Conservation (phyloP, 2,329 filamentous ascomycete genomes). For the Periconia digitata region DNA sequence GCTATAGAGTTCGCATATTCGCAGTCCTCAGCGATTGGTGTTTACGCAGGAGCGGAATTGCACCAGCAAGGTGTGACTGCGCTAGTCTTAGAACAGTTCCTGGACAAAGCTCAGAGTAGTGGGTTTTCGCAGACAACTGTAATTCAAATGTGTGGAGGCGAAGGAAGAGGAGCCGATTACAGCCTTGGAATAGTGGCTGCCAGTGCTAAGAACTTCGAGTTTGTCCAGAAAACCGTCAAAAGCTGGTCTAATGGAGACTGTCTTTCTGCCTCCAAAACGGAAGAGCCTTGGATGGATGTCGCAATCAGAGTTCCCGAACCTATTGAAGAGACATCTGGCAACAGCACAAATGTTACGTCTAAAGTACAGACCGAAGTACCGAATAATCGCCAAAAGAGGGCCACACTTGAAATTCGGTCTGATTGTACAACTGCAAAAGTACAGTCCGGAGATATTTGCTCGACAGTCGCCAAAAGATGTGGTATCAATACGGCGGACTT, state of each 20-base stretch:
- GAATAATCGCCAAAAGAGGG: neutral
- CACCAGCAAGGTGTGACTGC: constrained; percentile 6
- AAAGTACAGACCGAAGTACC: neutral
- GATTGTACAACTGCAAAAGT: constrained; percentile 6
- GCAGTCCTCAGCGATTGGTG: constrained; percentile 2
- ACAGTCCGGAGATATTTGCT: constrained; percentile 7
- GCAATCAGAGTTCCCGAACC: neutral
- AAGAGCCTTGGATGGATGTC: neutral
- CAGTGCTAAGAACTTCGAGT: constrained; percentile 4
- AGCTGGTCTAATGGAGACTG: constrained; percentile 1
- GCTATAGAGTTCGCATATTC: constrained; percentile 8
- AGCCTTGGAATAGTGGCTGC: constrained; percentile 7
- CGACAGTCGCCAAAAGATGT: constrained; percentile 3
- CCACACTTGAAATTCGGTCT: neutral
- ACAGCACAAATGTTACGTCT: neutral
- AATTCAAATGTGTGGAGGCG: constrained; percentile 2
- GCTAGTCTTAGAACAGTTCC: constrained; percentile 3
- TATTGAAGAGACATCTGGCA: neutral
- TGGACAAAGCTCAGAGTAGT: constrained; percentile 1
- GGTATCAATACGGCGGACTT: constrained; percentile 5
- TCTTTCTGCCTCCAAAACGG: neutral
- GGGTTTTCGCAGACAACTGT: constrained; percentile 1
- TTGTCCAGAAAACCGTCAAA: constrained; percentile 2
- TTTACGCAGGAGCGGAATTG: constrained; percentile 5
- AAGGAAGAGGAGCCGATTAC: constrained; percentile 5